Conservation (phyloP, 495 filamentous ascomycete species). For the Halenospora varia region DNA sequence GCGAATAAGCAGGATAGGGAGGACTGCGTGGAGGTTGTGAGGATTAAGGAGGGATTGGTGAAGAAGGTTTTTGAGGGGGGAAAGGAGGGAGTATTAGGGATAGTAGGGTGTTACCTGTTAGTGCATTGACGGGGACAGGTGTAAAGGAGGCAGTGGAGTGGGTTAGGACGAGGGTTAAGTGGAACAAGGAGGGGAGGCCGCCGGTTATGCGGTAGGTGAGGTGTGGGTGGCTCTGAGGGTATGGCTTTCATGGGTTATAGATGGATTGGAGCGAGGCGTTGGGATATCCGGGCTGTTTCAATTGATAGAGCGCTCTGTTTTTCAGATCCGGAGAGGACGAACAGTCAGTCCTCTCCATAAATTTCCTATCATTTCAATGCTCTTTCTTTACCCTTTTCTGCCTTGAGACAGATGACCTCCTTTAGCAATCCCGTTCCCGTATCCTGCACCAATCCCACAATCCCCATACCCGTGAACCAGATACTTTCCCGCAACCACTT, state of each 20-base stretch:
- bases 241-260: slow-evolving; percentile 13
- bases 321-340: neutral
- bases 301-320: neutral
- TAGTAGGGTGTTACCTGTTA: slow-evolving; percentile 85
- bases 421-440: slow-evolving; percentile 18
- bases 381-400: too few species aligned
- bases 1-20: slow-evolving; percentile 98
- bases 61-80: slow-evolving; percentile 90
- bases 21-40: slow-evolving; percentile 94
- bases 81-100: slow-evolving; percentile 80
- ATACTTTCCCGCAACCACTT: slow-evolving; percentile 8
- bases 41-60: slow-evolving; percentile 94
- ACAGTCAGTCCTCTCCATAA: too few species aligned
- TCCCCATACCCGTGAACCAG: slow-evolving; percentile 21
- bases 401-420: too few species aligned
- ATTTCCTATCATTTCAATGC: too few species aligned
- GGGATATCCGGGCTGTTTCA: neutral
- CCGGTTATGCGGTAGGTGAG: slow-evolving; percentile 76
- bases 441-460: slow-evolving; percentile 23
- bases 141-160: slow-evolving; percentile 95
- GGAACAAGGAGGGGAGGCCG: slow-evolving; percentile 91
- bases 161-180: slow-evolving; percentile 84
- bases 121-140: slow-evolving; percentile 84
- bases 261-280: slow-evolving; percentile 19
- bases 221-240: neutral